A percentile compares a stretch with the other conserved stretches of the same genome.
Evolutionary conservation across 305 asterid species (phyloP).

Genomic region (Lippia alba): DNA sequence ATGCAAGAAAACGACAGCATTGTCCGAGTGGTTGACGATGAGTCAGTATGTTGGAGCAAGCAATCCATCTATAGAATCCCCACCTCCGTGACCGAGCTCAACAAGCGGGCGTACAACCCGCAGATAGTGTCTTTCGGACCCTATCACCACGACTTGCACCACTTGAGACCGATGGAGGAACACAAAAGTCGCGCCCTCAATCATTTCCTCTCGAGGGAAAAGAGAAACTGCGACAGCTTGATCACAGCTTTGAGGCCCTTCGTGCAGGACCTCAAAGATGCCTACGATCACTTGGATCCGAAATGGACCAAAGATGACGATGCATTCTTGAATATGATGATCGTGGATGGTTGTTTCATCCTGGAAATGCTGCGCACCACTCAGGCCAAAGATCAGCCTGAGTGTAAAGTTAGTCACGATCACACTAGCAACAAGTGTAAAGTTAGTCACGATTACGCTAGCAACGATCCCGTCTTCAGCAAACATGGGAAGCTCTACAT

Average conservation of each 20-base stretch:
- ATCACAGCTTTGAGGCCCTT: conserved; percentile 32
- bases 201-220: conserved; percentile 38
- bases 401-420: no score
- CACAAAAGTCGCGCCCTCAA: conserved; percentile 46
- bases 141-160: conserved; percentile 24
- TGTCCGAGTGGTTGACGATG: neutral
- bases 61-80: conserved; percentile 57
- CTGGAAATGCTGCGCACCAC: conserved; percentile 47
- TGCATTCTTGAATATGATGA: conserved; percentile 52
- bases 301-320: conserved; percentile 26
- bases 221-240: conserved; percentile 42
- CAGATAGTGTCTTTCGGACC: conserved; percentile 47
- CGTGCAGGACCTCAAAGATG: conserved; percentile 46
- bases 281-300: conserved; percentile 42
- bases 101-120: conserved; percentile 51
- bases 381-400: neutral
- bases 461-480: conserved; percentile 48
- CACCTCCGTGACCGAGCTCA: conserved; percentile 44
- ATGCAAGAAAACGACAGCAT: conserved; percentile 25
- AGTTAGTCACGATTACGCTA: conserved; percentile 32
- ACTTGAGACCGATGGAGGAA: conserved; percentile 39
- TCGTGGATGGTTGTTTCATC: conserved; percentile 60
- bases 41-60: conserved; percentile 39
- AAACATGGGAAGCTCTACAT: conserved; percentile 41
- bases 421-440: no score